phyloP scores from a whole-genome alignment of 2,329 filamentous ascomycete genomes.

The Colletotrichum noveboracense region DNA sequence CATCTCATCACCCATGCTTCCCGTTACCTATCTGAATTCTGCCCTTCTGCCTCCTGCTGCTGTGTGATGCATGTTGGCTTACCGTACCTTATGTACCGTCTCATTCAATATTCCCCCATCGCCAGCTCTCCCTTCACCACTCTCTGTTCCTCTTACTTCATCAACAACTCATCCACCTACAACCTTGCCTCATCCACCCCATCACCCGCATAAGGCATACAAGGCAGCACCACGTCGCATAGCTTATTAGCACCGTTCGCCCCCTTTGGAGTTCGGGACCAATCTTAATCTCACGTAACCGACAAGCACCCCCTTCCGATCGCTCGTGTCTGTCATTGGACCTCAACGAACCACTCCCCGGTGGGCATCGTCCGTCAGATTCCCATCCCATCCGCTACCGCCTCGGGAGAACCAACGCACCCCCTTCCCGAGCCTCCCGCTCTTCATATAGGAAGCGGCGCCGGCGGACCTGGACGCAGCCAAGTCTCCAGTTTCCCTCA shows the following conservation, averaged over 20 bases:
- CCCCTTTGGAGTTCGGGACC: neutral
- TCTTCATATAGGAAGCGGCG: conserved; percentile 10
- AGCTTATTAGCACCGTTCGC: neutral
- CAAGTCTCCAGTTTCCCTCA: conserved; percentile 12
- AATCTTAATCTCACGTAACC: conserved; percentile 14
- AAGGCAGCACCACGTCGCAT: neutral
- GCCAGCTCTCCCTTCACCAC: neutral
- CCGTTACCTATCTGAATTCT: neutral
- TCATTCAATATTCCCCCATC: neutral
- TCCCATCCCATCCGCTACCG: conserved; percentile 5
- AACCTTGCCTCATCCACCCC: neutral
- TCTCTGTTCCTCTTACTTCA: neutral
- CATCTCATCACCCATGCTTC: conserved; percentile 6
- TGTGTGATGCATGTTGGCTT: neutral
- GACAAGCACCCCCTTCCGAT: neutral
- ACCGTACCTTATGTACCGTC: neutral
- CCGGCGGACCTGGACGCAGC: conserved; percentile 1
- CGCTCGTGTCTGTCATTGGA: neutral
- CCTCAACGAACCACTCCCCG: neutral
- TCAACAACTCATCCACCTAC: neutral
- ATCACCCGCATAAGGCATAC: neutral
- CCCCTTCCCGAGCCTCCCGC: conserved; percentile 14
- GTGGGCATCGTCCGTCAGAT: neutral
- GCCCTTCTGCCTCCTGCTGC: neutral
- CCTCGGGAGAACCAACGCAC: neutral